Conservation (phyloP, 345 rosid species). For the Atalantia buxifolia region DNA sequence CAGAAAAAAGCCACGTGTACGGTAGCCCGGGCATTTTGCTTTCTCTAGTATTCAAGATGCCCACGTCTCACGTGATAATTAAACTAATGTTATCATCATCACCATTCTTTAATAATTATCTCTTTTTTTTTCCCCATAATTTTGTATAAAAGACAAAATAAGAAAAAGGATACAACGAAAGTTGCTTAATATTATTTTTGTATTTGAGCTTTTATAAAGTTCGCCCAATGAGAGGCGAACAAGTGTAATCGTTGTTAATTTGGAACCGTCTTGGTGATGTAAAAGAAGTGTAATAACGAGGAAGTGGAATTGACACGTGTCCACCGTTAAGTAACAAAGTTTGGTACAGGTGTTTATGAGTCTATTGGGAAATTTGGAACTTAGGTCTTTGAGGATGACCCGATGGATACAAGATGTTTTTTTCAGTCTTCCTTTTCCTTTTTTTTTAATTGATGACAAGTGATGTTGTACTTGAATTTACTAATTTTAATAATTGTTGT, state of each 20-base stretch:
- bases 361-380: background rate
- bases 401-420: background rate
- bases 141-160: background rate
- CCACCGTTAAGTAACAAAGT: background rate
- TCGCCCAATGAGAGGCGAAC: background rate
- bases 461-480: background rate
- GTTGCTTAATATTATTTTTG: background rate
- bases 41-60: slow-evolving; percentile 17
- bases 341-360: background rate
- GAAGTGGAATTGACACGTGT: slow-evolving; percentile 20
- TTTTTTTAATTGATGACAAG: background rate
- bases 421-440: too few relatives aligned
- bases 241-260: background rate
- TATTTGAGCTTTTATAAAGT: background rate
- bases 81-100: slow-evolving; percentile 1
- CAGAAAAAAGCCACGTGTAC: slow-evolving; percentile 33
- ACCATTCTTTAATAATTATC: background rate
- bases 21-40: background rate
- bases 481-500: background rate
- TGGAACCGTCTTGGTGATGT: slow-evolving; percentile 21
- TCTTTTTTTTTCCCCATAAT: background rate
- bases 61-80: slow-evolving; percentile 43
- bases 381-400: background rate
- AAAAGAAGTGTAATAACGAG: slow-evolving; percentile 8
- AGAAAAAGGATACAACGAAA: background rate